Evolutionary conservation across 768 basidiomycete species (phyloP).

Genomic region (Amanita thiersii): DNA sequence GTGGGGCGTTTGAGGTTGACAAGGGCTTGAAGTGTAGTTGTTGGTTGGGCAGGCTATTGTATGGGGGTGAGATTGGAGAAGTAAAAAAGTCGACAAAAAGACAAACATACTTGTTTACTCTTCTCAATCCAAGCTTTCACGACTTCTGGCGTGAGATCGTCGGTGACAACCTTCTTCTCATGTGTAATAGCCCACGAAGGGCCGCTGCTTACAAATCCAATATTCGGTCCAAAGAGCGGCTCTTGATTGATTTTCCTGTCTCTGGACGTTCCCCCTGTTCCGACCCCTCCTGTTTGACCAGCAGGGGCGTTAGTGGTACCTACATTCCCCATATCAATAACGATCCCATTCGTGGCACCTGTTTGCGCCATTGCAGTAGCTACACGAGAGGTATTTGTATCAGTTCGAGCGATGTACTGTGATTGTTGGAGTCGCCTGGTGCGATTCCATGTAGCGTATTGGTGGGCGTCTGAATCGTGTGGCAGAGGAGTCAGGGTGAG

Average conservation of each 20-base stretch:
- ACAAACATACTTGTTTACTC: constrained; percentile 66
- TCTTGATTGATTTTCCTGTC: constrained; percentile 63
- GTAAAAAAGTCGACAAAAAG: neutral
- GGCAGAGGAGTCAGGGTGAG: neutral
- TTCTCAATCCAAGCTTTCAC: constrained; percentile 82
- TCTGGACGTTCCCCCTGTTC: constrained; percentile 8
- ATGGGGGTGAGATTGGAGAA: neutral
- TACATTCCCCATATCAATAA: constrained; percentile 18
- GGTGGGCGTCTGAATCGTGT: constrained; percentile 28
- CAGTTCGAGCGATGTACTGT: constrained; percentile 44
- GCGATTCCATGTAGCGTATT: constrained; percentile 52
- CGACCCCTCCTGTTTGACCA: constrained; percentile 9
- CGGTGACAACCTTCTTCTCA: constrained; percentile 56
- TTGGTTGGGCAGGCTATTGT: constrained; percentile 64
- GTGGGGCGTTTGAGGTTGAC: constrained; percentile 93
- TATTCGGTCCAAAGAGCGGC: constrained; percentile 86
- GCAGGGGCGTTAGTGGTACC: constrained; percentile 12
- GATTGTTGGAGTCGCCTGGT: constrained; percentile 42
- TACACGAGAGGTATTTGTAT: constrained; percentile 37
- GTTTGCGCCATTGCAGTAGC: constrained; percentile 41
- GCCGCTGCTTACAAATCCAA: constrained; percentile 63
- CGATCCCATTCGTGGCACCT: constrained; percentile 5
- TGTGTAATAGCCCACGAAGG: constrained; percentile 62
- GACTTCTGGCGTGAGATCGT: constrained; percentile 74
- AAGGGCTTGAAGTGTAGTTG: constrained; percentile 88